A percentile compares a stretch with the other conserved stretches of the same genome.
These are phyloP conservation scores for Theobroma cacao DNA, from an alignment of 345 rosid genomes.

Conservation along the genomic window DNA sequence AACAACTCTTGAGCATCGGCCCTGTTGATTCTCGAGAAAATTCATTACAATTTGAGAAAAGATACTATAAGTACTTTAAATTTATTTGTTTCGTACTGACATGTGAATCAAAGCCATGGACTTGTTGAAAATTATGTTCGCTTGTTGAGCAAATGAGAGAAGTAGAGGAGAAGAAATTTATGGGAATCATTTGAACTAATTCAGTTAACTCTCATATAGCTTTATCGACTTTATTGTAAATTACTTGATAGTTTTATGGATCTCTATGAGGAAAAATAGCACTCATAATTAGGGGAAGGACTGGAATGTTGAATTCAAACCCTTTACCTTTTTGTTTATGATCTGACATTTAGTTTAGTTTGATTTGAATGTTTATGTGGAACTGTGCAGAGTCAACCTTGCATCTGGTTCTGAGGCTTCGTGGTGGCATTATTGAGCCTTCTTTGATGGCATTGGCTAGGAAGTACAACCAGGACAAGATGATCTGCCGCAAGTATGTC, in stretches of 20 bases:
- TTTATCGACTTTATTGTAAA: not conserved
- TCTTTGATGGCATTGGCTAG: slow-evolving; percentile 73
- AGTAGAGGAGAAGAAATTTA: not conserved
- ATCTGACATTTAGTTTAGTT: not conserved
- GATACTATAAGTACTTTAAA: not conserved
- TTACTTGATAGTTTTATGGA: not conserved
- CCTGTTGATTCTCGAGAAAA: not conserved
- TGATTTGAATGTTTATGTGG: slow-evolving; percentile 8
- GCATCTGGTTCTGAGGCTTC: slow-evolving; percentile 73
- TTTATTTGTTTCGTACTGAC: not conserved
- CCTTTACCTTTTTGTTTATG: not conserved
- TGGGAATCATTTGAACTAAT: not conserved
- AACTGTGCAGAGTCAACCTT: slow-evolving; percentile 53
- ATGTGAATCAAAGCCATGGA: not conserved
- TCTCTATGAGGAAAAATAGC: not conserved
- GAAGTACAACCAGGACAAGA: slow-evolving; percentile 72
- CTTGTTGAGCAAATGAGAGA: not conserved
- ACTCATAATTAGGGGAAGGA: not conserved
- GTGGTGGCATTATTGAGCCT: slow-evolving; percentile 76
- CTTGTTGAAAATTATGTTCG: not conserved
- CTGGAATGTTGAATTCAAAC: not conserved
- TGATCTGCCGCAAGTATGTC: slow-evolving; percentile 77
- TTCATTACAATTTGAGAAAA: not conserved
- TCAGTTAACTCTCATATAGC: not conserved
- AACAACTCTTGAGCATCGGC: not conserved